Conservation (phyloP, 1,139 yeast genomes). For the Geotrichum restrictum region DNA sequence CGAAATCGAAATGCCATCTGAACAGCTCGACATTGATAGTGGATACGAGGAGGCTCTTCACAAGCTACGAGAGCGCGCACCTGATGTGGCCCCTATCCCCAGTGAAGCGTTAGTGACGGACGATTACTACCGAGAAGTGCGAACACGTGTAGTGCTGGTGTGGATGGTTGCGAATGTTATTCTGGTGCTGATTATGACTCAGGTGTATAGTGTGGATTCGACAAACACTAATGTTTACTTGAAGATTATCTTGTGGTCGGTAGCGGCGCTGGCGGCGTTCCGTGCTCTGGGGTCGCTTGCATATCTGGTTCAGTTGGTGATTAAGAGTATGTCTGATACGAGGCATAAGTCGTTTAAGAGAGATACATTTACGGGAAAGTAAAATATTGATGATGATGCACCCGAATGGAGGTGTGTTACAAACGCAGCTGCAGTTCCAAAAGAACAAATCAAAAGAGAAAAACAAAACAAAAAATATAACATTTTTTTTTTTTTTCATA, state of each 20-base stretch:
- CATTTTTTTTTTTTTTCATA: not conserved
- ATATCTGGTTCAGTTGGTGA: constrained; percentile 50
- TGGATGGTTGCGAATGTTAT: constrained; percentile 85
- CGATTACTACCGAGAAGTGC: constrained; percentile 88
- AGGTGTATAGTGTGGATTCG: constrained; percentile 64
- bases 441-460: no score
- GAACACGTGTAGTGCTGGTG: constrained; percentile 86
- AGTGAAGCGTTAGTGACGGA: constrained; percentile 6
- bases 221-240: constrained; percentile 70
- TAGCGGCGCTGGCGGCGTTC: constrained; percentile 73
- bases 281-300: constrained; percentile 75
- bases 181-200: constrained; percentile 82
- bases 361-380: constrained; percentile 27
- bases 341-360: constrained; percentile 29
- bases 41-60: constrained; percentile 74
- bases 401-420: not conserved
- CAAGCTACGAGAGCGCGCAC: constrained; percentile 69
- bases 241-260: constrained; percentile 84
- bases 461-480: no score
- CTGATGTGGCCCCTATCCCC: constrained; percentile 29
- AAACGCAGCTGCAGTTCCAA: no score
- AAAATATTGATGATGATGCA: not conserved
- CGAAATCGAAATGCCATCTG: constrained; percentile 85
- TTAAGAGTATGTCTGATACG: constrained; percentile 36
- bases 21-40: constrained; percentile 85